Conservation (phyloP, 306 rosid species). For the Gynostemma pentaphyllum region DNA sequence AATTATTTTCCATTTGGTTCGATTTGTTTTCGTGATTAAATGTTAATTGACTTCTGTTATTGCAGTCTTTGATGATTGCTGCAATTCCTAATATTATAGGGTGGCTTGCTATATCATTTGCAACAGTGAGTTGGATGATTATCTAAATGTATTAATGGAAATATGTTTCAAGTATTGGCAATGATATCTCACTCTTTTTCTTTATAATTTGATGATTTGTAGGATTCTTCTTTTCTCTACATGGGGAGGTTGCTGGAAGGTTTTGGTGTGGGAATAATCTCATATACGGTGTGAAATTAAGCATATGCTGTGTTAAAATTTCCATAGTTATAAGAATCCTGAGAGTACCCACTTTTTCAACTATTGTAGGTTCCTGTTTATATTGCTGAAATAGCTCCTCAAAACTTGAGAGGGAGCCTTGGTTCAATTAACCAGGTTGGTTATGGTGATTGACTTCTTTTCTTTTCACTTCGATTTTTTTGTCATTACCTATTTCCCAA, state of each 20-base stretch:
- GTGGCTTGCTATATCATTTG: constrained; percentile 83
- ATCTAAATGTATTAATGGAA: neutral
- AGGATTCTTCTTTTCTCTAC: constrained; percentile 65
- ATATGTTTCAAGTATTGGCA: neutral
- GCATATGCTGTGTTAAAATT: neutral
- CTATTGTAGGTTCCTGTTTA: constrained; percentile 65
- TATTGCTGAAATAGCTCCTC: constrained; percentile 84
- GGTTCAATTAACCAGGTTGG: constrained; percentile 85
- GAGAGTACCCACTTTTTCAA: neutral
- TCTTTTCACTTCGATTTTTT: neutral
- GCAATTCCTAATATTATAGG: constrained; percentile 87
- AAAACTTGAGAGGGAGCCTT: constrained; percentile 69
- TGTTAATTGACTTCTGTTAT: constrained; percentile 11
- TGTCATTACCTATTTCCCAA: neutral
- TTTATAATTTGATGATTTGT: neutral
- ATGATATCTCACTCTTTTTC: neutral
- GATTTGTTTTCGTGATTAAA: constrained; percentile 8
- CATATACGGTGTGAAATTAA: constrained; percentile 55
- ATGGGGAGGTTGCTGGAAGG: constrained; percentile 90
- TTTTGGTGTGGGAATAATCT: constrained; percentile 85
- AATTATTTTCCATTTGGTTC: neutral
- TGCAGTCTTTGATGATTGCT: constrained; percentile 85
- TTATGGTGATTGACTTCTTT: neutral
- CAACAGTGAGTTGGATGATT: constrained; percentile 39
- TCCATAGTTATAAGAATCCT: neutral